Conservation (phyloP, 306 rosid species). For the Vigna radiata region DNA sequence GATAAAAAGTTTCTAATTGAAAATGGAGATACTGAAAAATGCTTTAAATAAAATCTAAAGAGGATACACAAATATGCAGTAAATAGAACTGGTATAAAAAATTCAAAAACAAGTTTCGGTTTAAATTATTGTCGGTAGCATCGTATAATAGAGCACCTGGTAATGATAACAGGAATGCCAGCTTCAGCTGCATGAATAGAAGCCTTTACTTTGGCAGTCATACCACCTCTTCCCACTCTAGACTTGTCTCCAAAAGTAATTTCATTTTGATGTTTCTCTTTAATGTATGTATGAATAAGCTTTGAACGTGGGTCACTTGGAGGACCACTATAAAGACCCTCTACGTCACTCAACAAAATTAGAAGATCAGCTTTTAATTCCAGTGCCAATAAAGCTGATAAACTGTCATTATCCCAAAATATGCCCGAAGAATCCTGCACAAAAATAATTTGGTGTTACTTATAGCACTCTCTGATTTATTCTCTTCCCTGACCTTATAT, state of each 20-base stretch:
- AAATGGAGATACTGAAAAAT: constrained; percentile 18
- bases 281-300: constrained; percentile 89
- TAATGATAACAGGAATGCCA: constrained; percentile 93
- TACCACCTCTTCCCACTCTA: constrained; percentile 99
- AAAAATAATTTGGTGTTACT: constrained; percentile 23
- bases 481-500: neutral
- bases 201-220: constrained; percentile 99
- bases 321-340: constrained; percentile 96
- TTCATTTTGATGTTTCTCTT: constrained; percentile 89
- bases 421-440: constrained; percentile 97
- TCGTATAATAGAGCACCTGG: constrained; percentile 74
- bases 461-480: constrained; percentile 11
- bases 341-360: constrained; percentile 93
- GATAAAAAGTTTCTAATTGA: constrained; percentile 11
- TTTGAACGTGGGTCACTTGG: constrained; percentile 93
- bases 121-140: constrained; percentile 16
- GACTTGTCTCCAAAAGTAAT: constrained; percentile 98
- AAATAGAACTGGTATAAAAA: constrained; percentile 26
- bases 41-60: constrained; percentile 1
- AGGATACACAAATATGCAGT: neutral
- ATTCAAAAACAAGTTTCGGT: constrained; percentile 23
- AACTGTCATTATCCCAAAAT: constrained; percentile 99
- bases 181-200: constrained; percentile 89
- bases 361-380: constrained; percentile 98
- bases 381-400: constrained; percentile 94